Evolutionary conservation across 2,329 filamentous ascomycete species (phyloP).

Genomic region (Nothophoma quercina): DNA sequence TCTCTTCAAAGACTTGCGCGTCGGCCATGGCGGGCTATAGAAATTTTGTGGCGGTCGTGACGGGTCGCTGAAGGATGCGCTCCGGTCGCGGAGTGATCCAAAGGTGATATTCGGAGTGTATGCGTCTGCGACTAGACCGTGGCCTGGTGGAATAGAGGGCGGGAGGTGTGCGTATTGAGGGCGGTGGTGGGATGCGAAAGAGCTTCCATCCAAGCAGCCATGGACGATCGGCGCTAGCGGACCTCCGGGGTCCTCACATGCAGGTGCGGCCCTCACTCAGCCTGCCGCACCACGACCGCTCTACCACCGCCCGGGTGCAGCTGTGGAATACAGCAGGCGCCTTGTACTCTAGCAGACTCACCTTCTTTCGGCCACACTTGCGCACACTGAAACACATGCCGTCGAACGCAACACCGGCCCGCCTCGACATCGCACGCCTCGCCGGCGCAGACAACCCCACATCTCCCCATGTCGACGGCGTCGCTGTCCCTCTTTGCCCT

Average conservation of each 20-base stretch:
- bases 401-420: neutral
- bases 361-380: neutral
- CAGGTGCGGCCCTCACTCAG: neutral
- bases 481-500: constrained; percentile 28
- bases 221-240: constrained; percentile 12
- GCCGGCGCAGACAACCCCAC: neutral
- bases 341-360: neutral
- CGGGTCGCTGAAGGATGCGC: neutral
- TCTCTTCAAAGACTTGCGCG: constrained; percentile 91
- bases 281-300: neutral
- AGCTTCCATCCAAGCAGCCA: constrained; percentile 15
- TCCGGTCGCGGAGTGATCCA: neutral
- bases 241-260: constrained; percentile 7
- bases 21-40: constrained; percentile 69
- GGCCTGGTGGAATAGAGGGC: neutral
- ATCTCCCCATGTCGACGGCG: constrained; percentile 1
- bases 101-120: neutral
- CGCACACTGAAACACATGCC: neutral
- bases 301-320: neutral
- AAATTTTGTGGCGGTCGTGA: constrained; percentile 5
- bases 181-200: constrained; percentile 23
- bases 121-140: no score
- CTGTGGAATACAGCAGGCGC: neutral
- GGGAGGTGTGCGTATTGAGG: constrained; percentile 1
- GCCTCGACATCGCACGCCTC: neutral